These are phyloP conservation scores for Sporothrix pallida DNA, from an alignment of 2,329 filamentous ascomycete genomes.

Conservation along the genomic window DNA sequence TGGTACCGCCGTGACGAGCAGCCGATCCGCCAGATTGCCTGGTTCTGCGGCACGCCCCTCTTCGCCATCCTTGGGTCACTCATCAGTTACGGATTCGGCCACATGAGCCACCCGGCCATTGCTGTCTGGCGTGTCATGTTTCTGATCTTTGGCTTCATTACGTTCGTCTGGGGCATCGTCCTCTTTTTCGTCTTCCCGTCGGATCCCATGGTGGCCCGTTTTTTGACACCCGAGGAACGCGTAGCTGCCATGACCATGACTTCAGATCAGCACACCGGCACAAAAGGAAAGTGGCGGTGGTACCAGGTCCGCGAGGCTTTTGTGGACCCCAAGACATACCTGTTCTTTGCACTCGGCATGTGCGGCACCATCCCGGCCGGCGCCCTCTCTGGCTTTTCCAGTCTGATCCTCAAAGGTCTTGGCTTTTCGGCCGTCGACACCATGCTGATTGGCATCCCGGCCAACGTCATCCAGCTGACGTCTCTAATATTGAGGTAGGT, in stretches of 20 bases:
- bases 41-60: conserved; percentile 47
- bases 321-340: conserved; percentile 44
- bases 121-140: conserved; percentile 55
- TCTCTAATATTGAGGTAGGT: conserved; percentile 52
- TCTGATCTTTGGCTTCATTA: conserved; percentile 46
- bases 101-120: conserved; percentile 44
- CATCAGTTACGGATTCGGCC: conserved; percentile 51
- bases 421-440: conserved; percentile 62
- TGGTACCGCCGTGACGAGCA: conserved; percentile 47
- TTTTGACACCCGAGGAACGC: conserved; percentile 40
- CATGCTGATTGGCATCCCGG: conserved; percentile 66
- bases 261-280: conserved; percentile 51
- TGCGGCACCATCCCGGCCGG: conserved; percentile 43
- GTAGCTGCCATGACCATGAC: conserved; percentile 43
- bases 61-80: conserved; percentile 57
- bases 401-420: conserved; percentile 59
- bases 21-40: conserved; percentile 44
- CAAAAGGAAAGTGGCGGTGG: conserved; percentile 43
- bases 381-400: conserved; percentile 58
- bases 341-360: conserved; percentile 43
- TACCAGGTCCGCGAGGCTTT: conserved; percentile 45
- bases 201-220: conserved; percentile 39
- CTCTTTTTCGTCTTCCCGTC: conserved; percentile 39
- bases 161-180: conserved; percentile 43
- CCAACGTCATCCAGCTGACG: conserved; percentile 64